Percentiles rank a stretch among this genome's conserved stretches.
phyloP scores from a whole-genome alignment of 768 basidiomycete species.

The Postia placenta region DNA sequence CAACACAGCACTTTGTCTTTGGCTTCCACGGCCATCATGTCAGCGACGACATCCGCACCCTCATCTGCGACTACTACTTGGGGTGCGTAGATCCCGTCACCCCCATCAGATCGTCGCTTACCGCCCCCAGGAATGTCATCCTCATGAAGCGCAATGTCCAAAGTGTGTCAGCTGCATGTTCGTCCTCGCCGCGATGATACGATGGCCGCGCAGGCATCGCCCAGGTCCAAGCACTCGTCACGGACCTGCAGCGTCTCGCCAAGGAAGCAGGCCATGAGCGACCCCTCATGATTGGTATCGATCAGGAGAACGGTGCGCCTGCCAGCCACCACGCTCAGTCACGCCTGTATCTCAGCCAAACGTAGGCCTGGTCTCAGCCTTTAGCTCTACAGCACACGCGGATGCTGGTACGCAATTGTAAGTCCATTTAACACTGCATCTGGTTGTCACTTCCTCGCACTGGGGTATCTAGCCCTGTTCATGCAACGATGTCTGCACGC shows the following conservation, averaged over 20 bases:
- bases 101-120: not conserved
- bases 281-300: slow-evolving; percentile 62
- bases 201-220: slow-evolving; percentile 37
- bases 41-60: slow-evolving; percentile 43
- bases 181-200: too few relatives aligned
- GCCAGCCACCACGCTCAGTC: too few relatives aligned
- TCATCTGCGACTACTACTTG: slow-evolving; percentile 58
- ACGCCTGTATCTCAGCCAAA: too few relatives aligned
- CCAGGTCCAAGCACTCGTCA: slow-evolving; percentile 44
- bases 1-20: slow-evolving; percentile 70
- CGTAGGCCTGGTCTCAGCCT: slow-evolving; percentile 69
- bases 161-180: slow-evolving; percentile 27
- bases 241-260: slow-evolving; percentile 48
- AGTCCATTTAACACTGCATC: slow-evolving; percentile 20
- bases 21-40: slow-evolving; percentile 59
- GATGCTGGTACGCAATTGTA: slow-evolving; percentile 63
- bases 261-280: slow-evolving; percentile 46
- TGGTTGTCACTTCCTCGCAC: not conserved
- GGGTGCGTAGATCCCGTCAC: slow-evolving; percentile 33
- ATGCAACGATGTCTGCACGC: too few relatives aligned
- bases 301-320: slow-evolving; percentile 62
- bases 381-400: slow-evolving; percentile 30
- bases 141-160: slow-evolving; percentile 63
- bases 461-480: too few relatives aligned
- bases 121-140: slow-evolving; percentile 42